Evolutionary conservation across 257 asterid genomes (phyloP).

Genomic region (Ilex asprella): DNA sequence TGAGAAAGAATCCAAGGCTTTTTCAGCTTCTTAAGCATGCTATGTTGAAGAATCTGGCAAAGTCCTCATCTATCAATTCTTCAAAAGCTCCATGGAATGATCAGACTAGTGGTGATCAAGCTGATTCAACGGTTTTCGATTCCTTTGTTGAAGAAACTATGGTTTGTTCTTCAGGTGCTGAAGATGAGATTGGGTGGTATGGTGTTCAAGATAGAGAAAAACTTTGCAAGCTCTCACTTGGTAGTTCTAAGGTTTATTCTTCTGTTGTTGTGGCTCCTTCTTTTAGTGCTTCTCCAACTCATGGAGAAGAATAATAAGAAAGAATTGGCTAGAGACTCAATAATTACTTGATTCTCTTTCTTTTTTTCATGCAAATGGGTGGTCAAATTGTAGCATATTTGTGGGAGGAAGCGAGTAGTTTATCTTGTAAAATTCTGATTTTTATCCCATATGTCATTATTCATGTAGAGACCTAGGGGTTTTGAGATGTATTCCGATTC

Average conservation of each 20-base stretch:
- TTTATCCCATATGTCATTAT: too few relatives aligned
- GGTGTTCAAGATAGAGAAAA: slow-evolving; percentile 1
- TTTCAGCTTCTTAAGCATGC: slow-evolving; percentile 25
- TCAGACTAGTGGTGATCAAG: slow-evolving; percentile 1
- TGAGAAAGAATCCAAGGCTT: slow-evolving; percentile 24
- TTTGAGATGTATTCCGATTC: too few relatives aligned
- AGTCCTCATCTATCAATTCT: slow-evolving; percentile 8
- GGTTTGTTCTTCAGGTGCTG: background rate
- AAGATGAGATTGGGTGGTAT: background rate
- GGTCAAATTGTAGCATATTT: too few relatives aligned
- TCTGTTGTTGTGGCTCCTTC: slow-evolving; percentile 38
- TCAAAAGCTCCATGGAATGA: background rate
- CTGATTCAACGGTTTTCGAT: background rate
- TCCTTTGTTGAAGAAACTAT: background rate
- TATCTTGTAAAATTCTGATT: too few relatives aligned
- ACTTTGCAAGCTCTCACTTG: slow-evolving; percentile 7
- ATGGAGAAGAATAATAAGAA: background rate
- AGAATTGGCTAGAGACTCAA: too few relatives aligned
- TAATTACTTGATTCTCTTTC: too few relatives aligned
- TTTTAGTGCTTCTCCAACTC: slow-evolving; percentile 19
- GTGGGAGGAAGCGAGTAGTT: too few relatives aligned
- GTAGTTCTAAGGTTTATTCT: slow-evolving; percentile 28
- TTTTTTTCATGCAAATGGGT: too few relatives aligned
- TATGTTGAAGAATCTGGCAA: slow-evolving; percentile 19
- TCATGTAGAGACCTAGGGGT: too few relatives aligned